Conservation (phyloP, 2,329 filamentous ascomycete species). For the Parastagonospora avenae region DNA sequence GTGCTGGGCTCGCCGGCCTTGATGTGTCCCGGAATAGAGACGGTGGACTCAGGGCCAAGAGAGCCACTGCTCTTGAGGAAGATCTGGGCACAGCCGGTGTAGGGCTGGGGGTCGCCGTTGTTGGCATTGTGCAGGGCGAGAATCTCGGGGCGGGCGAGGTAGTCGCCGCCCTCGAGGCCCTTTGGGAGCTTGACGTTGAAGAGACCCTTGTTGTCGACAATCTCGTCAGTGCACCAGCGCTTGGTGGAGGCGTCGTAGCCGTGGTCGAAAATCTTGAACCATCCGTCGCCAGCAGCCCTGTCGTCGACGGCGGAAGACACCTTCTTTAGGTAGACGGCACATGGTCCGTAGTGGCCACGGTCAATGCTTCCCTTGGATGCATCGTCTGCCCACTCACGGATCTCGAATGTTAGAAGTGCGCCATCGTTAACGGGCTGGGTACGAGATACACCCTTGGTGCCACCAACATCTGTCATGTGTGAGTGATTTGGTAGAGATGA, state of each 20-base stretch:
- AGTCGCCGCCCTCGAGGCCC: constrained; percentile 68
- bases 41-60: constrained; percentile 58
- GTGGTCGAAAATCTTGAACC: constrained; percentile 79
- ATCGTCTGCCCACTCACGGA: constrained; percentile 65
- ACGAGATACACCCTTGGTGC: constrained; percentile 55
- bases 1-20: constrained; percentile 60
- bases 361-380: constrained; percentile 63
- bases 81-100: constrained; percentile 73
- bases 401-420: constrained; percentile 68
- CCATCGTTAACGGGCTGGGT: constrained; percentile 56
- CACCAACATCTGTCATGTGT: constrained; percentile 50
- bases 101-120: constrained; percentile 67
- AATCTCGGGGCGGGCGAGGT: constrained; percentile 73
- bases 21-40: constrained; percentile 71
- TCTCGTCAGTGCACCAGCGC: constrained; percentile 73
- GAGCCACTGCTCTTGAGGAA: constrained; percentile 61
- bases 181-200: constrained; percentile 67
- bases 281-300: constrained; percentile 63
- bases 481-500: constrained; percentile 5
- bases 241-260: constrained; percentile 63
- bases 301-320: constrained; percentile 63
- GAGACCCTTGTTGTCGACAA: constrained; percentile 68
- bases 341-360: constrained; percentile 68
- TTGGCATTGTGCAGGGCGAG: constrained; percentile 70
- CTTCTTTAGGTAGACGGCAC: constrained; percentile 75